Evolutionary conservation across 305 asterid genomes (phyloP).

Genomic region (Fraxinus dipetala): DNA sequence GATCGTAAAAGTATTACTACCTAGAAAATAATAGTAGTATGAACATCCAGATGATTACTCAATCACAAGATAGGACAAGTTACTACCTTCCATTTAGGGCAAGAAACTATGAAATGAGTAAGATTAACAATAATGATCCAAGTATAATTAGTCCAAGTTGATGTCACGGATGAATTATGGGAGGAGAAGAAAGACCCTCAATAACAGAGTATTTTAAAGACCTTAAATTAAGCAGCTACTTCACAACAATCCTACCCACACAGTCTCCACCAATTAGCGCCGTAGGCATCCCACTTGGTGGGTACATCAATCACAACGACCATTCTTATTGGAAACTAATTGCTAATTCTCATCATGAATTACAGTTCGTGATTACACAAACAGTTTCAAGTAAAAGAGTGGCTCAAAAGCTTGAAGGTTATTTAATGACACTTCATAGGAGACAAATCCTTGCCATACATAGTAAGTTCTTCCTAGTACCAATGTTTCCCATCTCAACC

Average conservation of each 20-base stretch:
- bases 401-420: neutral
- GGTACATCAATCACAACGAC: neutral
- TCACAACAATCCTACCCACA: neutral
- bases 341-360: neutral
- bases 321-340: neutral
- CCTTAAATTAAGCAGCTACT: neutral
- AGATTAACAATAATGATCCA: neutral
- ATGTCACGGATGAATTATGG: neutral
- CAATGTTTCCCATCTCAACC: neutral
- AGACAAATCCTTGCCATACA: neutral
- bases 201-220: neutral
- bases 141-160: neutral
- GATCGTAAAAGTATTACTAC: neutral
- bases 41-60: neutral
- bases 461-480: neutral
- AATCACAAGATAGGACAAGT: neutral
- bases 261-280: conserved; percentile 6
- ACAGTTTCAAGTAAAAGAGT: neutral
- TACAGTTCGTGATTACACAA: neutral
- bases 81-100: neutral
- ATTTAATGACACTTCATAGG: neutral
- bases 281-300: conserved; percentile 7
- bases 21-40: neutral
- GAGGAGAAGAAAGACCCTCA: neutral
- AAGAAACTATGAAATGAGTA: neutral